Conservation (phyloP, 1,139 yeast species). For the Suhomyces bolitotheri region DNA sequence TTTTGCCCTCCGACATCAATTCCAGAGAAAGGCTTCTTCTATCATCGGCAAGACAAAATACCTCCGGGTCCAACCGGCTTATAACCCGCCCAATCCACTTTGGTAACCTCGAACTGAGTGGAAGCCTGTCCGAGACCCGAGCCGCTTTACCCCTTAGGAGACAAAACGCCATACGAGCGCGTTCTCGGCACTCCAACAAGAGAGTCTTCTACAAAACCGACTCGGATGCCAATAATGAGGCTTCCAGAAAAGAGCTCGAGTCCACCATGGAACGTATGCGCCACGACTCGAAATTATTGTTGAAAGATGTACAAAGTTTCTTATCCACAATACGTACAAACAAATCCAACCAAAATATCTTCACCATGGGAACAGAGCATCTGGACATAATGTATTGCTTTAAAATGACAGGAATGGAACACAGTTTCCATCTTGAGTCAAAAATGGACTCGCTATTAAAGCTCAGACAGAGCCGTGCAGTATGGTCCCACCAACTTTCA, state of each 20-base stretch:
- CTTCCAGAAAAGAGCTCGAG: constrained; percentile 6
- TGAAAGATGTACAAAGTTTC: constrained; percentile 3
- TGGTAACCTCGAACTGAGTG: constrained; percentile 1
- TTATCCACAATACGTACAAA: background rate
- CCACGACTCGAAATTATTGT: constrained; percentile 3
- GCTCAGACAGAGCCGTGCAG: constrained; percentile 8
- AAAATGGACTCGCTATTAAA: constrained; percentile 9
- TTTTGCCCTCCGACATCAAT: constrained; percentile 2
- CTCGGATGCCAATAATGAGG: constrained; percentile 2
- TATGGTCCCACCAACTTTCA: constrained; percentile 8
- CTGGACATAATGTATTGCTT: constrained; percentile 6
- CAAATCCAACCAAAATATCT: constrained; percentile 2
- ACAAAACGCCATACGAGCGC: constrained; percentile 18
- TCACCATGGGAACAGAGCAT: constrained; percentile 3
- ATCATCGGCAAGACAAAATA: constrained; percentile 31
- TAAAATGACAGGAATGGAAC: constrained; percentile 11
- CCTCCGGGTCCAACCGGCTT: constrained; percentile 10
- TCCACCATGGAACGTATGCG: constrained; percentile 7
- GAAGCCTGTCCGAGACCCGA: constrained; percentile 2
- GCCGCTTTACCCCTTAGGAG: constrained; percentile 16
- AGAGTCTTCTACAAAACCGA: constrained; percentile 9
- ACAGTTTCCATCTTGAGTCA: constrained; percentile 9
- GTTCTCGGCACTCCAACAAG: constrained; percentile 8
- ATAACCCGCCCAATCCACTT: constrained; percentile 11
- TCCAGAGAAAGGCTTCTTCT: constrained; percentile 28